A percentile compares a stretch with the other conserved stretches of the same genome.
phyloP scores from a whole-genome alignment of 352 stramenopile species.

The Phytophthora crassamura region DNA sequence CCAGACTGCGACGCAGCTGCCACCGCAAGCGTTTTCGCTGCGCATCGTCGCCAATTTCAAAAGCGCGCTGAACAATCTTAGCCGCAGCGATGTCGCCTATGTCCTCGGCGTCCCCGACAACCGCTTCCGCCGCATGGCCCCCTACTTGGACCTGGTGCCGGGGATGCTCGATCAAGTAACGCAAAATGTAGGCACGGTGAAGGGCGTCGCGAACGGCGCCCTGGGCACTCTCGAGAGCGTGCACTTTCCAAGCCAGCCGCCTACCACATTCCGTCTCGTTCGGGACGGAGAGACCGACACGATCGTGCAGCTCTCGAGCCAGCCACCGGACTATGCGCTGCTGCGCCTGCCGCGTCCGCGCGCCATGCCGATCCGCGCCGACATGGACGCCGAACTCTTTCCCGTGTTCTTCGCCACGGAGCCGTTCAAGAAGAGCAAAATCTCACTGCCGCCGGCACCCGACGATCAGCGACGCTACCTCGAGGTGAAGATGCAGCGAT shows the following conservation, averaged over 20 bases:
- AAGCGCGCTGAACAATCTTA: neutral
- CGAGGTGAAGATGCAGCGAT: neutral
- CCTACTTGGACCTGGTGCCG: neutral
- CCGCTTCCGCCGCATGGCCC: neutral
- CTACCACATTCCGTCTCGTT: no score
- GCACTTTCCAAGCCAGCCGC: no score
- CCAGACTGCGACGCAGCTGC: no score
- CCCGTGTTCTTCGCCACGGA: no score
- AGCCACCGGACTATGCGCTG: neutral
- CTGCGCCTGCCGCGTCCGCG: no score
- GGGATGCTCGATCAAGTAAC: neutral
- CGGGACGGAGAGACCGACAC: no score
- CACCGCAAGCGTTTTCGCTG: no score
- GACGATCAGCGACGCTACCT: neutral
- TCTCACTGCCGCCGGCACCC: no score
- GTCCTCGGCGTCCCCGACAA: neutral
- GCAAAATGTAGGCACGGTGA: neutral
- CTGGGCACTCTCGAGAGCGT: no score
- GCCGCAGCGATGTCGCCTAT: neutral
- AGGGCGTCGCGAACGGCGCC: neutral
- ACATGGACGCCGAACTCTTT: no score
- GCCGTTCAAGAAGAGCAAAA: no score
- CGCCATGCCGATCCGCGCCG: no score
- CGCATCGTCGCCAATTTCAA: slow-evolving; percentile 1
- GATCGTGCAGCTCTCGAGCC: neutral